Percentiles rank a stretch among this genome's conserved stretches.
Evolutionary conservation across 2,329 filamentous ascomycete species (phyloP).

Genomic region (Hymenoscyphus linearis): DNA sequence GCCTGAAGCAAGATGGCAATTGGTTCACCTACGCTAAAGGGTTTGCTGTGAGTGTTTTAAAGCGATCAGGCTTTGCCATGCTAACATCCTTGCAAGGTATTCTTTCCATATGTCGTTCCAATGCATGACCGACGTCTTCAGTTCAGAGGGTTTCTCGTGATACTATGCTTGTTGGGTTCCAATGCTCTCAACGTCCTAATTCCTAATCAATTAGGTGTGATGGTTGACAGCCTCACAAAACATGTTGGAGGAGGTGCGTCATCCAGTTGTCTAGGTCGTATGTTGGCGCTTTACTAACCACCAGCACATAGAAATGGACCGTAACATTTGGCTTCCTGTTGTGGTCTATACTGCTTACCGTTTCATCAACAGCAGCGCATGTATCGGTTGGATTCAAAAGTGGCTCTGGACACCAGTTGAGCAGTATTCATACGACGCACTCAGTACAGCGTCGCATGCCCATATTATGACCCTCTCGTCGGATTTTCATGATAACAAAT

Average conservation of each 20-base stretch:
- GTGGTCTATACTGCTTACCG: constrained; percentile 44
- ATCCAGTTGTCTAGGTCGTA: not conserved
- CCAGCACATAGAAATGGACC: constrained; percentile 27
- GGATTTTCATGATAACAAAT: constrained; percentile 64
- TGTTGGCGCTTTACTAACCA: constrained; percentile 2
- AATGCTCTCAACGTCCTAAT: constrained; percentile 72
- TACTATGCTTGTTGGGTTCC: constrained; percentile 60
- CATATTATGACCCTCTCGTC: constrained; percentile 66
- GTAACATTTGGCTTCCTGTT: constrained; percentile 49
- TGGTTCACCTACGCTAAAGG: constrained; percentile 73
- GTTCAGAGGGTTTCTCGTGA: constrained; percentile 60
- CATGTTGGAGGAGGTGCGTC: constrained; percentile 30
- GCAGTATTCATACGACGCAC: constrained; percentile 51
- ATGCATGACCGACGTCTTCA: constrained; percentile 61
- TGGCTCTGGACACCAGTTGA: constrained; percentile 50
- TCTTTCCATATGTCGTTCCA: constrained; percentile 77
- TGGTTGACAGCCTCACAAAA: constrained; percentile 63
- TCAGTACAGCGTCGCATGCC: constrained; percentile 57
- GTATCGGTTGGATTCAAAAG: constrained; percentile 44
- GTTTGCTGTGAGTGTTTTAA: constrained; percentile 47
- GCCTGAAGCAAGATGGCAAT: constrained; percentile 67
- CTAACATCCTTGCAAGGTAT: constrained; percentile 43
- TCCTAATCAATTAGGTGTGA: constrained; percentile 74
- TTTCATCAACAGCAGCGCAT: constrained; percentile 46
- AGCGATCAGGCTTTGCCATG: not conserved